Evolutionary conservation across 2,329 filamentous ascomycete species (phyloP), one percentile per base, ranked within the genome.

Genomic region (Botrytis cinerea): DNA sequence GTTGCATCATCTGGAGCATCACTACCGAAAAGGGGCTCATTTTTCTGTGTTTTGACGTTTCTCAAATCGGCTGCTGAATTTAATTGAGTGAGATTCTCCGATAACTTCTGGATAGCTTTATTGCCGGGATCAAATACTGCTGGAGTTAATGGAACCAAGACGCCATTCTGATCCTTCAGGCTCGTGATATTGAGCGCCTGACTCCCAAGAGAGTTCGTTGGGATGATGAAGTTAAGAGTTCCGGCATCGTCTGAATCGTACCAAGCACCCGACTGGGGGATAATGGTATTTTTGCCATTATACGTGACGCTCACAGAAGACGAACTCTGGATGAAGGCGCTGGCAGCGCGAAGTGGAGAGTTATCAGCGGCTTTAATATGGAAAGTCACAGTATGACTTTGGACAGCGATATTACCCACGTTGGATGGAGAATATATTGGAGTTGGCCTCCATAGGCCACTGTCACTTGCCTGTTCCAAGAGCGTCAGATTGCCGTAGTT

Each of bases 161-260:
- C 32, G n/a, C 57, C 57, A 60, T 60, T 38, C 32, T 60, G 28
- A 60, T 60, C 57, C 32, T 60, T 60, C 57, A 60, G 57, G 57
- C 57, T 38, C n/a, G n/a, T 38, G 57, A 60, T 60, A 38, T 32
- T 60, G 28, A 60, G 57, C 22, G 32, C 57, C 57, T 60, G 57
- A 32, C 28, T 32, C 32, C 28, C 57, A 32, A 60, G n/a, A 14
- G 57, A 32, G n/a, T 60, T 38, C n/a, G 57, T 60, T 32, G 57
- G 57, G 57, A 60, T 60, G 32, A 60, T 60, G 28, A 60, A 60
- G 57, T 60, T 60, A 18, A 60, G 32, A 14, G 32, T 60, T 38
- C 57, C 57, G n/a, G n/a, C 57, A 32, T 32, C 32, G 32, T 60
- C 57, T 32, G 57, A 32, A 32, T 60, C 18, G 22, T 60, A 60